Evolutionary conservation across 352 stramenopile species (phyloP).

Genomic region (Phytophthora cactorum): DNA sequence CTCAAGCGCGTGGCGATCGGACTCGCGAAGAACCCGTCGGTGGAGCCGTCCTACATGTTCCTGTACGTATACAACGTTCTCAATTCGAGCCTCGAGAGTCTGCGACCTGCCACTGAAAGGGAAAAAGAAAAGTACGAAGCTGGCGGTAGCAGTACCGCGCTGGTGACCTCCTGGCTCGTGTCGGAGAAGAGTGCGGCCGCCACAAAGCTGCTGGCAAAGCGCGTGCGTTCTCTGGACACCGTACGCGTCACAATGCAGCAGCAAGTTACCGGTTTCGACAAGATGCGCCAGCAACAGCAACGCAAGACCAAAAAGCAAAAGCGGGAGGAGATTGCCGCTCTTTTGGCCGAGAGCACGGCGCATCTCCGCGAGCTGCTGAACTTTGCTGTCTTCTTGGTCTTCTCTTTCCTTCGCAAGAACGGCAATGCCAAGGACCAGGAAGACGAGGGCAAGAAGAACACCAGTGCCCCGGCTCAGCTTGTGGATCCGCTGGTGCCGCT

Average conservation of each 20-base stretch:
- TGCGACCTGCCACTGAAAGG: slow-evolving; percentile 66
- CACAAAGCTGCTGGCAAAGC: slow-evolving; percentile 60
- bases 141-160: slow-evolving; percentile 31
- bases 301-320: slow-evolving; percentile 53
- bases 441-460: slow-evolving; percentile 23
- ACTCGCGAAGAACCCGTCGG: slow-evolving; percentile 82
- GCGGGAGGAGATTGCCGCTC: slow-evolving; percentile 37
- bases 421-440: slow-evolving; percentile 30
- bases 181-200: slow-evolving; percentile 78
- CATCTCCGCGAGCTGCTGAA: slow-evolving; percentile 88
- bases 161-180: slow-evolving; percentile 79
- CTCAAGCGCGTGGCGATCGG: slow-evolving; percentile 83
- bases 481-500: slow-evolving; percentile 93
- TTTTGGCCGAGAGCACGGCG: slow-evolving; percentile 48
- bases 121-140: slow-evolving; percentile 72
- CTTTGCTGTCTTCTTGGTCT: slow-evolving; percentile 83
- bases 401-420: slow-evolving; percentile 64
- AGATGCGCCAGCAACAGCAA: slow-evolving; percentile 49
- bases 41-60: slow-evolving; percentile 87
- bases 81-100: slow-evolving; percentile 70
- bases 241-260: slow-evolving; percentile 66
- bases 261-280: slow-evolving; percentile 85
- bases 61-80: slow-evolving; percentile 89
- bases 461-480: slow-evolving; percentile 52
- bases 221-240: slow-evolving; percentile 58